Conservation (phyloP, 1,284 basidiomycete species). For the Heterobasidion irregulare region DNA sequence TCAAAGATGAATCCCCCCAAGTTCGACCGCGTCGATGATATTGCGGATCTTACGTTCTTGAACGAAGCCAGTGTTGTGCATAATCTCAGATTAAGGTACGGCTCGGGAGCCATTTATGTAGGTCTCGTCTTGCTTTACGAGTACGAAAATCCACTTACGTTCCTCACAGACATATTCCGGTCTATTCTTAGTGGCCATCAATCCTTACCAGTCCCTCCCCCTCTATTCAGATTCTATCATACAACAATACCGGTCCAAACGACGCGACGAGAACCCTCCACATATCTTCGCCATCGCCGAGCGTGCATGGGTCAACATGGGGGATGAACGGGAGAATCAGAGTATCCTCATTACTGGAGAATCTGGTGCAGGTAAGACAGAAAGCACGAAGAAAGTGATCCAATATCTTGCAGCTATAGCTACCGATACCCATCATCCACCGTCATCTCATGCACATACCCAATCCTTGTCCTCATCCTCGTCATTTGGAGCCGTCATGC, state of each 20-base stretch:
- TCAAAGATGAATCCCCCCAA: conserved; percentile 99
- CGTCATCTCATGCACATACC: conserved; percentile 46
- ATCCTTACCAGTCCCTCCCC: conserved; percentile 91
- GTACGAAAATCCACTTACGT: conserved; percentile 5
- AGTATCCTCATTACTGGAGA: conserved; percentile 98
- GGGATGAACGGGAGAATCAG: conserved; percentile 95
- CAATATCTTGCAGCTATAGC: conserved; percentile 99
- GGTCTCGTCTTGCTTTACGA: conserved; percentile 24
- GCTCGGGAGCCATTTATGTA: conserved; percentile 92
- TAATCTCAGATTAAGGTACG: conserved; percentile 88
- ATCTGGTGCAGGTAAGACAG: conserved; percentile 98
- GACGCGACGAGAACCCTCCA: conserved; percentile 92
- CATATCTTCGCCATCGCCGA: conserved; percentile 98
- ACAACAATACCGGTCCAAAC: conserved; percentile 87
- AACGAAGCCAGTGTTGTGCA: conserved; percentile 99
- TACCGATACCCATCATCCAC: conserved; percentile 62
- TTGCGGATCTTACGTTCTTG: conserved; percentile 95
- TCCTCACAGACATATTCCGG: conserved; percentile 84
- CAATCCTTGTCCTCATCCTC: conserved; percentile 36
- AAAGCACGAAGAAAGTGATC: conserved; percentile 99
- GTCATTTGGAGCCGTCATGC: conserved; percentile 41
- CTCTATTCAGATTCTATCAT: conserved; percentile 92
- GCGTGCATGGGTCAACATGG: conserved; percentile 97
- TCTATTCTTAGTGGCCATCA: conserved; percentile 96
- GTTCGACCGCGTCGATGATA: conserved; percentile 97